Percentiles rank a stretch among this genome's conserved stretches.
Conservation (phyloP, 2,329 filamentous ascomycete species). For the Aulographum hederae region DNA sequence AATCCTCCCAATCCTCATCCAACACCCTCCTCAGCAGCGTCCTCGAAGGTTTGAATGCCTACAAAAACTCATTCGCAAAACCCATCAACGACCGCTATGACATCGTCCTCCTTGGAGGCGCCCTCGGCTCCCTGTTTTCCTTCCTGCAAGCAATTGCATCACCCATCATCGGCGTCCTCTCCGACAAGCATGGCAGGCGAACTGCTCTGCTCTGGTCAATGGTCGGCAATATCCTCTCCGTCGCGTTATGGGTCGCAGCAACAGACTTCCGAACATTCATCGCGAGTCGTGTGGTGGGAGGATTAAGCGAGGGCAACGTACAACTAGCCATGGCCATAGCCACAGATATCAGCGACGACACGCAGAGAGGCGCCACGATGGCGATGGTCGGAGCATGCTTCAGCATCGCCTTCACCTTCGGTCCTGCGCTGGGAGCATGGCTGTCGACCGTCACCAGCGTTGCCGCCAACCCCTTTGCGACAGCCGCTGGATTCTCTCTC, state of each 20-base stretch:
- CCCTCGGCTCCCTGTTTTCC: slow-evolving; percentile 83
- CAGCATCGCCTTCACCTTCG: slow-evolving; percentile 92
- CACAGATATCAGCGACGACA: slow-evolving; percentile 81
- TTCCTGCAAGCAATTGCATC: slow-evolving; percentile 84
- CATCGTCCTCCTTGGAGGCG: slow-evolving; percentile 85
- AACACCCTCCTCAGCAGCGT: slow-evolving; percentile 60
- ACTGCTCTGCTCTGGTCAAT: slow-evolving; percentile 81
- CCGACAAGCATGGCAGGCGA: slow-evolving; percentile 73
- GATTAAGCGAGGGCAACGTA: slow-evolving; percentile 89
- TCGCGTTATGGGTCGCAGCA: slow-evolving; percentile 84
- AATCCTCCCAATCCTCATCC: slow-evolving; percentile 32
- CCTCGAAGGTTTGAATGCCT: slow-evolving; percentile 70
- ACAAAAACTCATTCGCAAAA: slow-evolving; percentile 82
- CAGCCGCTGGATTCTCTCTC: slow-evolving; percentile 75
- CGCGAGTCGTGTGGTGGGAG: slow-evolving; percentile 80
- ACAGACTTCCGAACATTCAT: slow-evolving; percentile 93
- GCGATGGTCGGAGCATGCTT: slow-evolving; percentile 93
- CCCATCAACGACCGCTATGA: slow-evolving; percentile 95
- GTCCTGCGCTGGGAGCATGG: slow-evolving; percentile 77
- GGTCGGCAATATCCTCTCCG: slow-evolving; percentile 80
- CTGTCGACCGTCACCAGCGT: slow-evolving; percentile 62
- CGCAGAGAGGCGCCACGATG: slow-evolving; percentile 77
- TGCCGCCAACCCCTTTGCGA: slow-evolving; percentile 80
- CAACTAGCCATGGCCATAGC: slow-evolving; percentile 93
- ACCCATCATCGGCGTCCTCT: slow-evolving; percentile 74